phyloP scores from a whole-genome alignment of 176 grass and related monocot genomes.

The Paspalum vaginatum region DNA sequence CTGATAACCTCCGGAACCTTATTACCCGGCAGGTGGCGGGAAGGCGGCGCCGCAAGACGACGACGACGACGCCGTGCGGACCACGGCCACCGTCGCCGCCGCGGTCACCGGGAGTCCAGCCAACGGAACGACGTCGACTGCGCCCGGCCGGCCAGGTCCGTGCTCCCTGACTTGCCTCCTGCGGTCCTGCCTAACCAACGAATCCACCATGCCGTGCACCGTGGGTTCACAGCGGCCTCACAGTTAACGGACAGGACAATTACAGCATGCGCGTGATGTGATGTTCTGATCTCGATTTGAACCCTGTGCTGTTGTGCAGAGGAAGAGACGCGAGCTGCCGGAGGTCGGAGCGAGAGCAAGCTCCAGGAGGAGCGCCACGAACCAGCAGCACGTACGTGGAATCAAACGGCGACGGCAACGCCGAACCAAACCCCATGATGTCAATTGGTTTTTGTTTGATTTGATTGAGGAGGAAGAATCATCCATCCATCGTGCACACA shows the following conservation, averaged over 20 bases:
- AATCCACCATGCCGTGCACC: neutral
- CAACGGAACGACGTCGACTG: constrained; percentile 16
- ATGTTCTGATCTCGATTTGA: neutral
- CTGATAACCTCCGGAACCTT: neutral
- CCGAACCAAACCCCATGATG: neutral
- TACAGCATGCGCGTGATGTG: neutral
- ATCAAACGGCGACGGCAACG: constrained; percentile 22
- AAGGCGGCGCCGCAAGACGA: neutral
- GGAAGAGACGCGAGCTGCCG: neutral
- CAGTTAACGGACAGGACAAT: neutral
- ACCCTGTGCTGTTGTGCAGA: neutral
- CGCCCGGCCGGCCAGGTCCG: constrained; percentile 14
- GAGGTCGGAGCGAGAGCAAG: constrained; percentile 11
- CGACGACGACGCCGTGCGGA: constrained; percentile 11
- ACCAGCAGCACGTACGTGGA: constrained; percentile 32
- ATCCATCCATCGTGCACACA: neutral
- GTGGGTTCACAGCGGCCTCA: neutral
- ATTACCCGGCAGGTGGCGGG: neutral
- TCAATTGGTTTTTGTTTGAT: neutral
- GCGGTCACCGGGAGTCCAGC: neutral
- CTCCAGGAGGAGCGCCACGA: constrained; percentile 14
- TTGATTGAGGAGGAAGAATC: neutral
- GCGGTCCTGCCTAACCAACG: no score
- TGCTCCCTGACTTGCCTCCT: no score
- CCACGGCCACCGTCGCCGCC: constrained; percentile 14